These are phyloP conservation scores for Asterochloris erici DNA, from an alignment of 139 green algal genomes.

Conservation along the genomic window DNA sequence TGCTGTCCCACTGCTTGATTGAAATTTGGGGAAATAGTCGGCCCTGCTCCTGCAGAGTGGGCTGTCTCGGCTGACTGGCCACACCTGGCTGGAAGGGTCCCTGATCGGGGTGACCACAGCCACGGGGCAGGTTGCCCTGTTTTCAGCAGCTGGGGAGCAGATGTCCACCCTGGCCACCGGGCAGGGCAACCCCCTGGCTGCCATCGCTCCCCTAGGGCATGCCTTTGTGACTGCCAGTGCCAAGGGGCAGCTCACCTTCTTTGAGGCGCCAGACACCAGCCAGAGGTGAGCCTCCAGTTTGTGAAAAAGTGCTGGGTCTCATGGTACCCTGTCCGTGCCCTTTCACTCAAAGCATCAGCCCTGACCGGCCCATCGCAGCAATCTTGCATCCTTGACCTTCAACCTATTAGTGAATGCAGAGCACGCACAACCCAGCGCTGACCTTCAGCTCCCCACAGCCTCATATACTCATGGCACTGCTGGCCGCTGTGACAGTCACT, in stretches of 20 bases:
- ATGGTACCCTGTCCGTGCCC: not conserved
- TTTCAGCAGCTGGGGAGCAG: constrained; percentile 1
- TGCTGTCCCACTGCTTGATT: no score
- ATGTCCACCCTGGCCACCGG: not conserved
- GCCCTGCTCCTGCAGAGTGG: constrained; percentile 2
- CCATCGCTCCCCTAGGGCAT: not conserved
- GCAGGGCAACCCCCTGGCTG: not conserved
- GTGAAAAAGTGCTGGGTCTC: not conserved
- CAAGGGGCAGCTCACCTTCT: constrained; percentile 14
- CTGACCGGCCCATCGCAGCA: not conserved
- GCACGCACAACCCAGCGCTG: not conserved
- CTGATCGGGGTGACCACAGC: constrained; percentile 7
- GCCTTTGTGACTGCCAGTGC: constrained; percentile 6
- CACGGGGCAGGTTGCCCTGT: constrained; percentile 8
- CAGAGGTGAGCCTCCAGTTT: not conserved
- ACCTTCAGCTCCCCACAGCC: not conserved
- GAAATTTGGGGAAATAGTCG: no score
- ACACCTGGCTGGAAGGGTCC: constrained; percentile 5
- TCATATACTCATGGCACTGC: not conserved
- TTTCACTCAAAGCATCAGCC: not conserved
- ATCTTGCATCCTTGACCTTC: not conserved
- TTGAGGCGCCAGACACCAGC: not conserved
- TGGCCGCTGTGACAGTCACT: not conserved
- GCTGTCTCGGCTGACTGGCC: constrained; percentile 4
- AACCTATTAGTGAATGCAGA: not conserved